Evolutionary conservation across 768 basidiomycete species (phyloP).

Genomic region (Podaxis pistillaris): DNA sequence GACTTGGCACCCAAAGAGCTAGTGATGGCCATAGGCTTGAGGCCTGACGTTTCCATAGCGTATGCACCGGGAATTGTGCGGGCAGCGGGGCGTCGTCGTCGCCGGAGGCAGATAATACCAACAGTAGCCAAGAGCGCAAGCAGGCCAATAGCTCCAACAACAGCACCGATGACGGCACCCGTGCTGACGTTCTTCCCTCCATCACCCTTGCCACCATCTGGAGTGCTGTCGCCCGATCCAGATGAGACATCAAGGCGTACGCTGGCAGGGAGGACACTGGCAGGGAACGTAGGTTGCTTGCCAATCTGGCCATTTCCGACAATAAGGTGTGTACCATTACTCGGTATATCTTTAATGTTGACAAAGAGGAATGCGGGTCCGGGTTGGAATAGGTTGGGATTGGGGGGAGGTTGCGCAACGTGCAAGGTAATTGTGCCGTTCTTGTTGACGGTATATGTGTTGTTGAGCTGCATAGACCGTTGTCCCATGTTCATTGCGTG

Average conservation of each 20-base stretch:
- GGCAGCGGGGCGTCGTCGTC: not conserved
- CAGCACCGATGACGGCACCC: slow-evolving; percentile 3
- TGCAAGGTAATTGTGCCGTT: slow-evolving; percentile 57
- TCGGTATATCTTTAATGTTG: slow-evolving; percentile 76
- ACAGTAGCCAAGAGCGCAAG: slow-evolving; percentile 2
- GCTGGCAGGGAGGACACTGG: slow-evolving; percentile 32
- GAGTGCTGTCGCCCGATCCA: not conserved
- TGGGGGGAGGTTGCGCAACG: slow-evolving; percentile 71
- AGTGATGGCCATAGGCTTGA: no score
- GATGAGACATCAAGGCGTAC: not conserved
- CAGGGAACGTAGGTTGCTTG: slow-evolving; percentile 39
- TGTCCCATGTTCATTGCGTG: slow-evolving; percentile 81
- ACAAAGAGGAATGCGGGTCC: slow-evolving; percentile 72
- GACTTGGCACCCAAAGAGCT: no score
- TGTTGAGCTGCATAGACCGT: slow-evolving; percentile 65
- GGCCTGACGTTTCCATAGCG: no score
- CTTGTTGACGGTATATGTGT: slow-evolving; percentile 54
- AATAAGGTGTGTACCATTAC: slow-evolving; percentile 68
- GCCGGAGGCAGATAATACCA: slow-evolving; percentile 7
- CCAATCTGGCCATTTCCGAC: slow-evolving; percentile 72
- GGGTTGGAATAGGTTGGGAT: slow-evolving; percentile 67
- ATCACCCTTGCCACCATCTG: not conserved
- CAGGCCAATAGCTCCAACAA: slow-evolving; percentile 10
- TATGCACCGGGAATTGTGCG: no score
- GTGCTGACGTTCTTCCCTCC: not conserved